Conservation (phyloP, 108 stramenopile genomes). For the Fistulifera pelliculosa region DNA sequence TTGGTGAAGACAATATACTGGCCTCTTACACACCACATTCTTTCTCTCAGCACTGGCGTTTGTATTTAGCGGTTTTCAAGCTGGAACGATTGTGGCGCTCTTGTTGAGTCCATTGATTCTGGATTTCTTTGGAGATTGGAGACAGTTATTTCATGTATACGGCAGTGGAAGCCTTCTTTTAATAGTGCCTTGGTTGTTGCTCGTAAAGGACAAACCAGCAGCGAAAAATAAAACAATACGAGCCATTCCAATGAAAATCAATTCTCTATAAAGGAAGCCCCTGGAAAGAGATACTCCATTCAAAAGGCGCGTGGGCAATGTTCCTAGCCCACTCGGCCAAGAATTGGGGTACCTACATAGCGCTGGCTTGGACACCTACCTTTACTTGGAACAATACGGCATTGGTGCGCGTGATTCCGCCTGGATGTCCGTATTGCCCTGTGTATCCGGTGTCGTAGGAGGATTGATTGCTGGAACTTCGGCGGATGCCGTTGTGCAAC, state of each 20-base stretch:
- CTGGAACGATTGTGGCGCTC: conserved; percentile 80
- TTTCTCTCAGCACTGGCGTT: conserved; percentile 34
- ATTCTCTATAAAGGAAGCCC: conserved; percentile 34
- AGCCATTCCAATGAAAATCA: neutral
- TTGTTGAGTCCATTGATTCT: conserved; percentile 60
- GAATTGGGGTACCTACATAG: conserved; percentile 84
- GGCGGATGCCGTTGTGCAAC: conserved; percentile 41
- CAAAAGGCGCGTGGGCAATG: conserved; percentile 68
- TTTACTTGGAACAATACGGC: conserved; percentile 79
- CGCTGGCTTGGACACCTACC: conserved; percentile 81
- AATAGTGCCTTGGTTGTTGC: conserved; percentile 63
- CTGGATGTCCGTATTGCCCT: conserved; percentile 53
- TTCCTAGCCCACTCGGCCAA: conserved; percentile 78
- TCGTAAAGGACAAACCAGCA: conserved; percentile 52
- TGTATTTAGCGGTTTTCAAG: conserved; percentile 67
- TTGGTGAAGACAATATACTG: too few species aligned
- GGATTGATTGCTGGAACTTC: conserved; percentile 58
- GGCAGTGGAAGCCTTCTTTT: conserved; percentile 55
- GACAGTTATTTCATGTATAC: conserved; percentile 64
- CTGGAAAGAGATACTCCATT: conserved; percentile 51
- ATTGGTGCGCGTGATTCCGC: conserved; percentile 70
- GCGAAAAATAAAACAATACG: neutral
- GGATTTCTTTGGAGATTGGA: conserved; percentile 49
- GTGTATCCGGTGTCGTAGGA: conserved; percentile 61
- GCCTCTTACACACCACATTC: too few species aligned